These are phyloP conservation scores for Phytopythium cucurbitacearum DNA, from an alignment of 352 stramenopile species.

Conservation along the genomic window DNA sequence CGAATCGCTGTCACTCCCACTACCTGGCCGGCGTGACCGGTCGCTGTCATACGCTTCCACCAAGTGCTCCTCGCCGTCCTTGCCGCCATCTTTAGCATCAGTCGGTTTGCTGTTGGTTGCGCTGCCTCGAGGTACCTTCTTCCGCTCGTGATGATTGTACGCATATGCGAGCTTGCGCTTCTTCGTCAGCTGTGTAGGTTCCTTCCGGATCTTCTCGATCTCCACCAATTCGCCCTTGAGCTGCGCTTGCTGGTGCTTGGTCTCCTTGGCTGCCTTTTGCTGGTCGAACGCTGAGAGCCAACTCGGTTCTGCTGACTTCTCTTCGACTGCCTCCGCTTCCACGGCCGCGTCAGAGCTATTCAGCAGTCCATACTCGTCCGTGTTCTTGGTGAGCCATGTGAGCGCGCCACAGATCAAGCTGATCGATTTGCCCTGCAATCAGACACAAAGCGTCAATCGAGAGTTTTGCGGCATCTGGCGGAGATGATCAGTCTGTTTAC, in stretches of 20 bases:
- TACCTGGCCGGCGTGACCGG: slow-evolving; percentile 7
- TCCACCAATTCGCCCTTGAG: slow-evolving; percentile 42
- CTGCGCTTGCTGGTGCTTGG: slow-evolving; percentile 37
- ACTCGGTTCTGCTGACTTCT: slow-evolving; percentile 29
- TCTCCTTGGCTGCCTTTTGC: slow-evolving; percentile 33
- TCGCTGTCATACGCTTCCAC: slow-evolving; percentile 81
- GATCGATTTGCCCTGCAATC: slow-evolving; percentile 83
- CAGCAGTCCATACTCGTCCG: slow-evolving; percentile 68
- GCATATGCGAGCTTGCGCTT: slow-evolving; percentile 67
- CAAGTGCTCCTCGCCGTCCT: slow-evolving; percentile 52
- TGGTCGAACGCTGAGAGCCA: slow-evolving; percentile 64
- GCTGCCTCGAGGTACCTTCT: slow-evolving; percentile 15
- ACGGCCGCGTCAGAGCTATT: slow-evolving; percentile 4
- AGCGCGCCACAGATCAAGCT: slow-evolving; percentile 89
- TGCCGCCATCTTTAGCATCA: slow-evolving; percentile 2
- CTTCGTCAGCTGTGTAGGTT: slow-evolving; percentile 33
- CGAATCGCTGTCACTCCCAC: slow-evolving; percentile 39
- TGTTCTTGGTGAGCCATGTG: slow-evolving; percentile 76
- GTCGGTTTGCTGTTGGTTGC: slow-evolving; percentile 9
- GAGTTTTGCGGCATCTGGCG: not conserved
- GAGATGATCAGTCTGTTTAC: slow-evolving; percentile 13
- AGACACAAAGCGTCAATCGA: not conserved
- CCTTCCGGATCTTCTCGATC: slow-evolving; percentile 50
- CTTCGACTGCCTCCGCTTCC: slow-evolving; percentile 1
- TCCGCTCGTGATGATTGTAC: slow-evolving; percentile 64